Base-by-base conservation (phyloP, 2,329 filamentous ascomycete genomes). In the Sphaerulina vaccinii region DNA sequence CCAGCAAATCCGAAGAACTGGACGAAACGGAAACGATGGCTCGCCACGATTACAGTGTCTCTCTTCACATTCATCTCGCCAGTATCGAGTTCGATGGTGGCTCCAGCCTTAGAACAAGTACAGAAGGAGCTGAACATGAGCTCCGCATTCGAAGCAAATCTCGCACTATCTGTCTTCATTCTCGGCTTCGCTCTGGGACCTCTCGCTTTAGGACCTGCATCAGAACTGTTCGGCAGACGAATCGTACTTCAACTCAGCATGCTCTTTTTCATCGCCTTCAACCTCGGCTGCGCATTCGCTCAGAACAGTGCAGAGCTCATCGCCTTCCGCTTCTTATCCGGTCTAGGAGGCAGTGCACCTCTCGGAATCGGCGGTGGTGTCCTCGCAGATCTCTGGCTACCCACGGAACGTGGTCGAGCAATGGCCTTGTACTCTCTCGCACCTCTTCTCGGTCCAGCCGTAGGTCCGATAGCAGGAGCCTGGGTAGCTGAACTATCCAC, bases 381-480 rank as follows among this genome's bases (percentile, higher is more conserved):
- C 2, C 56, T 69, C 2, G 74, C 76, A 48, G 84, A 86, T 62
- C 75, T 79, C 21, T 86, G 82, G 70, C 69, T 67, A 10, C 73
- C 83, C 0, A 83, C 86, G 62, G 74, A 86, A 65, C 77, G 84
- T 57, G 84, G 84, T 2, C 78, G 75, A 56, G 80, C 83, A 2
- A 79, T 86, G 50, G 78, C 78, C 1, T 76, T 86, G 33, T 86
- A 86, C 70, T 80, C 75, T 44, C 73, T 87, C 1, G 79, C 79
- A 1, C 84, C 84, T 0, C 72, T 88, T 0, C 75, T 87, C 0
- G 85, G 84, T 0, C 84, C 84, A 2, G 82, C 82, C 0, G 70
- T 86, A 3, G 85, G 84, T 0, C 85, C 85, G 0, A 80, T 88
- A 1, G 77, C 78, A 0, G 84, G 84, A 8, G 84, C 81, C 0